Evolutionary conservation across 805 yeast genomes (phyloP).

Genomic region (Schizosaccharomyces pombe): DNA sequence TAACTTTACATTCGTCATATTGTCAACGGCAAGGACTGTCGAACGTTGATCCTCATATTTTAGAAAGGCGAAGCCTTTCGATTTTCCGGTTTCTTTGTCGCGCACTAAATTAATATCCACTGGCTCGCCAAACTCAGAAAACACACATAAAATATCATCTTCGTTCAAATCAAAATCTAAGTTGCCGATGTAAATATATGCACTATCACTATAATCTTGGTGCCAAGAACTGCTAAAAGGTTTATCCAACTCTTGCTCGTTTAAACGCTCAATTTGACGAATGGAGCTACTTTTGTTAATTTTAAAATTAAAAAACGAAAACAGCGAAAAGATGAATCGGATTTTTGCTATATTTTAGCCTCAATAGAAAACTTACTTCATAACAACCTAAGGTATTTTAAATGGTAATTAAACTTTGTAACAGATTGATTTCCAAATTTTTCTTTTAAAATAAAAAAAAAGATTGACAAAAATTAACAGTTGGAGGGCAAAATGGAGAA

Average conservation of each 20-base stretch:
- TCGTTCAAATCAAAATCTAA: constrained; percentile 43
- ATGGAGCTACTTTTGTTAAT: no score
- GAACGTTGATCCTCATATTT: constrained; percentile 66
- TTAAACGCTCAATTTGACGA: constrained; percentile 13
- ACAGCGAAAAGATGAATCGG: no score
- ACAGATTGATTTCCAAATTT: no score
- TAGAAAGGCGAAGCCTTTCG: constrained; percentile 57
- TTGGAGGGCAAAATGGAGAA: not conserved
- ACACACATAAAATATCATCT: constrained; percentile 50
- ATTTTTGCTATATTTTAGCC: no score
- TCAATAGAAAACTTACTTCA: no score
- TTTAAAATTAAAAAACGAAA: no score
- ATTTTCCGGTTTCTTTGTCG: constrained; percentile 39
- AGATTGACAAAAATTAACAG: no score
- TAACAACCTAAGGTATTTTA: no score
- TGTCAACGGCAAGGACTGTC: constrained; percentile 68
- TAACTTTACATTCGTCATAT: constrained; percentile 44
- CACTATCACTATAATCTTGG: constrained; percentile 50
- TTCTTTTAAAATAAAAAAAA: no score
- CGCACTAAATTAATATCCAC: constrained; percentile 47
- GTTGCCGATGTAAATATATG: constrained; percentile 58
- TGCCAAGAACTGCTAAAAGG: constrained; percentile 55
- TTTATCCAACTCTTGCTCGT: constrained; percentile 37
- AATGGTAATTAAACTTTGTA: no score
- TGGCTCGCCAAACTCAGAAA: constrained; percentile 78